Evolutionary conservation across 2,329 filamentous ascomycete genomes (phyloP).

Genomic region (Fusarium setosum): DNA sequence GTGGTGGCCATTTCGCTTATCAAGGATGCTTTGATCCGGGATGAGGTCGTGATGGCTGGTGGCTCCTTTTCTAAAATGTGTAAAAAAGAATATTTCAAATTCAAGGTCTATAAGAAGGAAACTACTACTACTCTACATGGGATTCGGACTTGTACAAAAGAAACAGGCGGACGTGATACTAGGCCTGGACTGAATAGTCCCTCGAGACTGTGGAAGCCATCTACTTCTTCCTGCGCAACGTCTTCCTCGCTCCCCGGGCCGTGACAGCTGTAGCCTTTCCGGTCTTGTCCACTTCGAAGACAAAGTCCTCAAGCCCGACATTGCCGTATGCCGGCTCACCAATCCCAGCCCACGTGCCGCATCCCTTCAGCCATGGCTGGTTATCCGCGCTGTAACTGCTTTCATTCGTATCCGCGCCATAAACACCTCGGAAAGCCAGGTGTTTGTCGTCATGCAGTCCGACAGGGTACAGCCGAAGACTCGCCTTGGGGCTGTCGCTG

Average conservation of each 20-base stretch:
- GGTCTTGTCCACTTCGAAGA: neutral
- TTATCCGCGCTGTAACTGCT: neutral
- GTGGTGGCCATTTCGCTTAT: too few relatives aligned
- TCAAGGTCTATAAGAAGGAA: too few relatives aligned
- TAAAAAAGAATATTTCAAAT: too few relatives aligned
- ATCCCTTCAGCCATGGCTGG: neutral
- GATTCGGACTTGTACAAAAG: too few relatives aligned
- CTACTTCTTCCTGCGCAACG: neutral
- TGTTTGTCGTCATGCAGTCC: neutral
- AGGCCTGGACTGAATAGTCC: too few relatives aligned
- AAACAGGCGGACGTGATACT: too few relatives aligned
- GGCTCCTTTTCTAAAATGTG: too few relatives aligned
- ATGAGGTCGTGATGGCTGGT: too few relatives aligned
- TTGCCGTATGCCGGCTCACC: neutral
- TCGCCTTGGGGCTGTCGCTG: neutral
- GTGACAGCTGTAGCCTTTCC: neutral
- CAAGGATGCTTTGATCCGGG: too few relatives aligned
- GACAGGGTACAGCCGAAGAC: neutral
- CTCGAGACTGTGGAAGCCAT: too few relatives aligned
- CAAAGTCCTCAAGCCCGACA: constrained; percentile 13
- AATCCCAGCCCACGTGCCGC: constrained; percentile 1
- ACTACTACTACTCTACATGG: too few relatives aligned
- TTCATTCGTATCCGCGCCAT: neutral
- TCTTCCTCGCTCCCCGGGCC: neutral
- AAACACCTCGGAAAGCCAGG: neutral